These are phyloP conservation scores for Penicillium sp. DNA, from an alignment of 2,329 filamentous ascomycete species.

Conservation along the genomic window DNA sequence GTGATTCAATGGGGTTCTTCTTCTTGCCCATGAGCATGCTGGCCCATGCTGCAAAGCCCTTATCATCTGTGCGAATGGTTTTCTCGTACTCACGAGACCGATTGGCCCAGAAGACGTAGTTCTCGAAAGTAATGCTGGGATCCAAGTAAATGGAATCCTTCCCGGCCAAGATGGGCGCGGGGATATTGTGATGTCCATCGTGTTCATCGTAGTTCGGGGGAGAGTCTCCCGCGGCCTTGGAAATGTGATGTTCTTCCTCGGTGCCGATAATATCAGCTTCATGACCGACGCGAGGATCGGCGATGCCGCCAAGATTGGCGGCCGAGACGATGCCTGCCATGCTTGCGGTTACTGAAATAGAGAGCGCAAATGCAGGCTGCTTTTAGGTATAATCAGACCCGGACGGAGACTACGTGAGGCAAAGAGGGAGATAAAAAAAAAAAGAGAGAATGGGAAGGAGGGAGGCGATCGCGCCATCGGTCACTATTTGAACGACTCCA, in stretches of 20 bases:
- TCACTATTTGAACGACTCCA: neutral
- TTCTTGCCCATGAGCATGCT: constrained; percentile 2
- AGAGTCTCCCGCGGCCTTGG: neutral
- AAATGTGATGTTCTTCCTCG: constrained; percentile 18
- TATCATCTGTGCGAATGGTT: constrained; percentile 15
- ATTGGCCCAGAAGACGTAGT: constrained; percentile 36
- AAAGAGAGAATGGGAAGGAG: neutral
- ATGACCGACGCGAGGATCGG: constrained; percentile 18
- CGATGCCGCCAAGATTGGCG: constrained; percentile 6
- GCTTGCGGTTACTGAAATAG: neutral
- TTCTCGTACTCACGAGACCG: constrained; percentile 35
- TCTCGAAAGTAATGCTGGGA: constrained; percentile 34
- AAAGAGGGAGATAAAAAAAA: no score
- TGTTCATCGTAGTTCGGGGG: neutral
- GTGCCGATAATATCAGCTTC: constrained; percentile 15
- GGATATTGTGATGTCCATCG: neutral
- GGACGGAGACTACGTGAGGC: neutral
- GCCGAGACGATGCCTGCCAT: constrained; percentile 15
- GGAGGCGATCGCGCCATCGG: neutral
- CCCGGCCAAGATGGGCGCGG: neutral
- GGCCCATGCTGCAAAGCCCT: constrained; percentile 3
- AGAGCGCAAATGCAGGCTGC: neutral
- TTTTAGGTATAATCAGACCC: neutral
- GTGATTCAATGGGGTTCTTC: neutral
- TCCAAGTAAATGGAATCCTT: constrained; percentile 19